These are phyloP conservation scores for Penicillium sp. DNA, from an alignment of 2,329 filamentous ascomycete species.

Conservation along the genomic window DNA sequence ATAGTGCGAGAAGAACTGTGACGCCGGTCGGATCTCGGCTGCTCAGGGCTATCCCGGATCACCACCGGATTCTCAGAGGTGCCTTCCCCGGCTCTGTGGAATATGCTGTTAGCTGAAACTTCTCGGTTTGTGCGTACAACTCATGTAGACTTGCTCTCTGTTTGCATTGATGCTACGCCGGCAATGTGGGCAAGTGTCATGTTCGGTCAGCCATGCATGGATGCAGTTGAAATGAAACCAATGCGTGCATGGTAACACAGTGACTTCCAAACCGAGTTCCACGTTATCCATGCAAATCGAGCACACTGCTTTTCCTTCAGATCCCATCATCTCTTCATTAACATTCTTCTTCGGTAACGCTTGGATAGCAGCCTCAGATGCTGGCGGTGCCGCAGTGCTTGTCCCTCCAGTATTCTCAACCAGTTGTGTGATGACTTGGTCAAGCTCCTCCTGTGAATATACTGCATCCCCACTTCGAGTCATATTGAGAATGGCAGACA, in stretches of 20 bases:
- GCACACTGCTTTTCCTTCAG: constrained; percentile 72
- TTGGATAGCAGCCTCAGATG: constrained; percentile 70
- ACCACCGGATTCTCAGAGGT: constrained; percentile 19
- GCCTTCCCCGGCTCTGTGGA: constrained; percentile 18
- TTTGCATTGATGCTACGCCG: constrained; percentile 37
- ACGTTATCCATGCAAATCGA: constrained; percentile 93
- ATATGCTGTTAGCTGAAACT: constrained; percentile 7
- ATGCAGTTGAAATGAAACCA: constrained; percentile 90
- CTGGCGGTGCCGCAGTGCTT: constrained; percentile 77
- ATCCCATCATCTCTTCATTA: constrained; percentile 65
- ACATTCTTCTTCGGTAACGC: constrained; percentile 69
- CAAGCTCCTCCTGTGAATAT: constrained; percentile 84
- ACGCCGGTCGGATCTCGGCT: constrained; percentile 4
- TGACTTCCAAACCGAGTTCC: constrained; percentile 67
- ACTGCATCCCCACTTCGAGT: constrained; percentile 70
- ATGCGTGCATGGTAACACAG: constrained; percentile 80
- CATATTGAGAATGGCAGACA: constrained; percentile 42
- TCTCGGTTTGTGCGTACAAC: background rate
- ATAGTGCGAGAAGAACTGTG: constrained; percentile 7
- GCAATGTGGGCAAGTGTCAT: constrained; percentile 79
- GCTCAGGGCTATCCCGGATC: constrained; percentile 18
- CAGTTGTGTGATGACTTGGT: constrained; percentile 79
- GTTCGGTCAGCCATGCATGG: constrained; percentile 77
- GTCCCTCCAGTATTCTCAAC: constrained; percentile 72
- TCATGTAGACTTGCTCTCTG: constrained; percentile 21